phyloP scores from a whole-genome alignment of 257 asterid genomes.

The Nyctanthes arbortristis region DNA sequence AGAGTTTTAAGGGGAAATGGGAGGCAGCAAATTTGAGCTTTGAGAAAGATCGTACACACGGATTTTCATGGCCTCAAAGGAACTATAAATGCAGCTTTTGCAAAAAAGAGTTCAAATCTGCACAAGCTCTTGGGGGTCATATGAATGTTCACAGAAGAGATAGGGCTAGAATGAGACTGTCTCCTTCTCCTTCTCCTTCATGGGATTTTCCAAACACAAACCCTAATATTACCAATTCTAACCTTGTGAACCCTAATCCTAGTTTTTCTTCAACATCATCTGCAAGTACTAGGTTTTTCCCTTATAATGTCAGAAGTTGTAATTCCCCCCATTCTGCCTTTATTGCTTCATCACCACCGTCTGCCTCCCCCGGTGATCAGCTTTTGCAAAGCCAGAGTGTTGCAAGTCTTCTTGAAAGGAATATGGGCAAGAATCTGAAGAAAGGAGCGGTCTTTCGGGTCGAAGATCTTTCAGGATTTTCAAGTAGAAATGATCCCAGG shows the following conservation, averaged over 20 bases:
- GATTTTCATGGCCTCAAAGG: constrained; percentile 66
- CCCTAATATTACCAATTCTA: constrained; percentile 46
- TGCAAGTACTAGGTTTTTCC: constrained; percentile 21
- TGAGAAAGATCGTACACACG: constrained; percentile 43
- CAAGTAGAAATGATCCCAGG: constrained; percentile 36
- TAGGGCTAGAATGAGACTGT: constrained; percentile 61
- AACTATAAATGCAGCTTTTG: constrained; percentile 63
- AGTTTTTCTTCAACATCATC: constrained; percentile 12
- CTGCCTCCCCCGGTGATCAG: constrained; percentile 14
- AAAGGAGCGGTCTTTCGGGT: constrained; percentile 27
- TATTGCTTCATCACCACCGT: constrained; percentile 17
- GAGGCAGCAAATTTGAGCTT: constrained; percentile 40
- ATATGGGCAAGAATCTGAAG: constrained; percentile 31
- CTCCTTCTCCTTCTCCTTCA: constrained; percentile 44
- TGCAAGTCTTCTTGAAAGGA: constrained; percentile 8
- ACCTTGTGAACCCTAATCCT: constrained; percentile 45
- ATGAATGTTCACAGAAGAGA: constrained; percentile 79
- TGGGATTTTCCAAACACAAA: constrained; percentile 32
- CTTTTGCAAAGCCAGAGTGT: background rate
- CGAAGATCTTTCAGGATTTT: constrained; percentile 19
- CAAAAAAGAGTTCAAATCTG: constrained; percentile 74
- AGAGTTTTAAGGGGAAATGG: constrained; percentile 26
- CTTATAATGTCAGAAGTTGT: constrained; percentile 21
- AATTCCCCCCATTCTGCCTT: constrained; percentile 10
- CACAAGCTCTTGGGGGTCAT: constrained; percentile 82